Conservation (phyloP, 192 early-diverging fungal genomes). For the Linnemannia schmuckeri region DNA sequence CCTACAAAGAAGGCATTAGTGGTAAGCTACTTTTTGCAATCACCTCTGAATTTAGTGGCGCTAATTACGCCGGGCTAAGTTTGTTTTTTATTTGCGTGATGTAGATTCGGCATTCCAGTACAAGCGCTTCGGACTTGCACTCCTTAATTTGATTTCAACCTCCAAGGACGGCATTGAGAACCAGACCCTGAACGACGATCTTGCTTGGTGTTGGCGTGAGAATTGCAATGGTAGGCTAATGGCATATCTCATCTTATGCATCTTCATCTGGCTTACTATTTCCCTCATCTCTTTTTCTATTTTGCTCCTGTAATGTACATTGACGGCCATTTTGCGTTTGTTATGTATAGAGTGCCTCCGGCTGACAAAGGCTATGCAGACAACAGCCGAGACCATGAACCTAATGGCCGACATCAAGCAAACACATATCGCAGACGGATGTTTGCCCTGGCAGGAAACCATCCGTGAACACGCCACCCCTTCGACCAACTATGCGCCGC, state of each 20-base stretch:
- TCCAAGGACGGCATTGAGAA: conserved; percentile 47
- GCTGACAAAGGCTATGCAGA: conserved; percentile 60
- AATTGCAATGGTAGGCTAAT: conserved; percentile 50
- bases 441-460: conserved; percentile 51
- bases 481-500: conserved; percentile 37
- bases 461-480: conserved; percentile 55
- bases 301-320: not conserved
- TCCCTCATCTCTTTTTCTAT: not conserved
- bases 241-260: not conserved
- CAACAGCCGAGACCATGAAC: conserved; percentile 57
- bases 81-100: not conserved
- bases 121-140: conserved; percentile 48
- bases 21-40: conserved; percentile 15
- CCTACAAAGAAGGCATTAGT: conserved; percentile 52
- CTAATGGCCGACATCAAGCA: conserved; percentile 55
- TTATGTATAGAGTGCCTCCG: conserved; percentile 42
- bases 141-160: conserved; percentile 54
- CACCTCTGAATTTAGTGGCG: not conserved
- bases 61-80: not conserved
- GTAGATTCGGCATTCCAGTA: conserved; percentile 55
- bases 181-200: conserved; percentile 51
- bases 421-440: conserved; percentile 45
- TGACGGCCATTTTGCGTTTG: not conserved
- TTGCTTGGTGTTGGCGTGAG: conserved; percentile 63
- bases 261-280: not conserved